Evolutionary conservation across 768 basidiomycete species (phyloP).

Genomic region (Royoungia palumana): DNA sequence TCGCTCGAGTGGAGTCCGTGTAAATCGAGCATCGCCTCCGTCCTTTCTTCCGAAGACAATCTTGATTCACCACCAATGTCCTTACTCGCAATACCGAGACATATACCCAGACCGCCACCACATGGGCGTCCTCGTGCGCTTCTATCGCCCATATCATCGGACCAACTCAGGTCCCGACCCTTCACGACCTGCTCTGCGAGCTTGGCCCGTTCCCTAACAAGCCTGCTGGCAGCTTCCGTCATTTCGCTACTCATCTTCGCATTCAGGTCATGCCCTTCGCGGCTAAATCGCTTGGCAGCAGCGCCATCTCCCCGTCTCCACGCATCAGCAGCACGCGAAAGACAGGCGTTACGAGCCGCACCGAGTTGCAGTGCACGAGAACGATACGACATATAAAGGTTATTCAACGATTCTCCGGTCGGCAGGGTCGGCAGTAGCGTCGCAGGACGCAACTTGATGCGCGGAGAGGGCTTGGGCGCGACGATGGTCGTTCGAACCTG

Average conservation of each 20-base stretch:
- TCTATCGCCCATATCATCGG: slow-evolving; percentile 82
- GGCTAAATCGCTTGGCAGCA: slow-evolving; percentile 88
- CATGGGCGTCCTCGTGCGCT: slow-evolving; percentile 66
- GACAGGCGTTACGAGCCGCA: slow-evolving; percentile 88
- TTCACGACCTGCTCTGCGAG: slow-evolving; percentile 75
- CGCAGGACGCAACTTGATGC: slow-evolving; percentile 81
- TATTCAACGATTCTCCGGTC: slow-evolving; percentile 78
- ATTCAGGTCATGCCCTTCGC: slow-evolving; percentile 93
- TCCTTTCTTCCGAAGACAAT: slow-evolving; percentile 80
- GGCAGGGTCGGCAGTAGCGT: slow-evolving; percentile 82
- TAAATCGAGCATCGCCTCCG: slow-evolving; percentile 82
- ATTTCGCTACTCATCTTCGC: slow-evolving; percentile 87
- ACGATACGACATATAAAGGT: slow-evolving; percentile 86
- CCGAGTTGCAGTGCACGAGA: slow-evolving; percentile 88
- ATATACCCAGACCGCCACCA: slow-evolving; percentile 82
- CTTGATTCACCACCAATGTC: slow-evolving; percentile 51
- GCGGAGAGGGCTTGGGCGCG: slow-evolving; percentile 77
- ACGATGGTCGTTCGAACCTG: slow-evolving; percentile 68
- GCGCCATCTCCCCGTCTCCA: slow-evolving; percentile 96
- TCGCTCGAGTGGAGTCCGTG: slow-evolving; percentile 95
- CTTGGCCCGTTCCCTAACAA: slow-evolving; percentile 79
- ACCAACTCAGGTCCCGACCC: slow-evolving; percentile 66
- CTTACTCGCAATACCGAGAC: slow-evolving; percentile 77
- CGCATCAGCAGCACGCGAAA: slow-evolving; percentile 93
- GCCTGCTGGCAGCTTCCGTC: slow-evolving; percentile 74